A percentile compares a stretch with the other conserved stretches of the same genome.
Conservation (phyloP, 345 rosid species). For the Citrus sinensis region DNA sequence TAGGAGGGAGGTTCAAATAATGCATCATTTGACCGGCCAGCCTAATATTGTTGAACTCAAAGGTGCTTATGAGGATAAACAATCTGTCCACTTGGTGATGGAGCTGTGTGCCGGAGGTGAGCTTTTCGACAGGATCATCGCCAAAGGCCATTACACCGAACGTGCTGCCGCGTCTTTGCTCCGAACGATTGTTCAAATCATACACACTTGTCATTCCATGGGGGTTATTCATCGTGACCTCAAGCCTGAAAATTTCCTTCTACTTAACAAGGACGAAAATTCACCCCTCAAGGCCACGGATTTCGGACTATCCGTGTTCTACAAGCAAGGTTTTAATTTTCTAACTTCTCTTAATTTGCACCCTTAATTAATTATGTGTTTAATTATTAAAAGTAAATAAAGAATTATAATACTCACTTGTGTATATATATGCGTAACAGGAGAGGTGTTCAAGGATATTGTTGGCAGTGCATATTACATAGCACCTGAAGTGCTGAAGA, state of each 20-base stretch:
- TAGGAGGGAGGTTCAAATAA: constrained; percentile 86
- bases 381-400: too few species aligned
- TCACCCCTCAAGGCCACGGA: constrained; percentile 93
- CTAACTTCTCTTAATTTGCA: neutral
- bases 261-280: constrained; percentile 71
- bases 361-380: neutral
- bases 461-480: constrained; percentile 97
- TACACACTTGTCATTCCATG: constrained; percentile 92
- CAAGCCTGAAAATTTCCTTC: constrained; percentile 88
- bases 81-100: constrained; percentile 93
- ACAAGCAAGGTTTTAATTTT: constrained; percentile 60
- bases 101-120: constrained; percentile 96
- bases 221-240: constrained; percentile 94
- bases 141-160: constrained; percentile 91
- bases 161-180: constrained; percentile 87
- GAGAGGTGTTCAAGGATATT: constrained; percentile 83
- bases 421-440: constrained; percentile 19
- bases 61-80: constrained; percentile 92
- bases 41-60: constrained; percentile 89
- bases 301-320: constrained; percentile 86
- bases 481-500: constrained; percentile 92
- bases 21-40: constrained; percentile 90
- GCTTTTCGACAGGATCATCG: constrained; percentile 82
- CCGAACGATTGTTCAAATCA: constrained; percentile 78
- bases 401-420: too few species aligned